These are phyloP conservation scores for Puya raimondii DNA, from an alignment of 176 grass and related monocot genomes.

Conservation along the genomic window DNA sequence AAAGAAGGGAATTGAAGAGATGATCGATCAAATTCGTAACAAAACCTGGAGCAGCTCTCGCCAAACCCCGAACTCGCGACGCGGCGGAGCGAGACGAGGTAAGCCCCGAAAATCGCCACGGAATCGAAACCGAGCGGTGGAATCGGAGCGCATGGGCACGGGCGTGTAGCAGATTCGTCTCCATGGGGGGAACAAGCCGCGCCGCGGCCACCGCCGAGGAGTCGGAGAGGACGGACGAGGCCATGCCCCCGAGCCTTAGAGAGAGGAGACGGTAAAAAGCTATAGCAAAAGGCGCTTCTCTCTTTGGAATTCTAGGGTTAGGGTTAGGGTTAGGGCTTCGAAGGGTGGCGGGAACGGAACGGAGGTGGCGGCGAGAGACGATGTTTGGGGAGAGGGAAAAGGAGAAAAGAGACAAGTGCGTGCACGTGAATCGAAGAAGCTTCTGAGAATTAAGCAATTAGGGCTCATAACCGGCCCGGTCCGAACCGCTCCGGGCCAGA, in stretches of 20 bases:
- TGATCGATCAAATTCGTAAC: neutral
- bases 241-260: conserved; percentile 18
- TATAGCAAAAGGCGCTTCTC: neutral
- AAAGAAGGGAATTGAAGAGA: neutral
- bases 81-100: neutral
- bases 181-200: conserved; percentile 33
- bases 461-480: too few relatives aligned
- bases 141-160: conserved; percentile 12
- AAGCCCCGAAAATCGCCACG: neutral
- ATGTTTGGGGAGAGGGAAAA: too few relatives aligned
- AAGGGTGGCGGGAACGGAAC: too few relatives aligned
- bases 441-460: too few relatives aligned
- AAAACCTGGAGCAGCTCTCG: neutral
- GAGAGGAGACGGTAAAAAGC: neutral
- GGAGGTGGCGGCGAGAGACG: too few relatives aligned
- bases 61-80: neutral
- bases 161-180: conserved; percentile 21
- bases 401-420: too few relatives aligned
- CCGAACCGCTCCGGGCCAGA: too few relatives aligned
- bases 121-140: conserved; percentile 11
- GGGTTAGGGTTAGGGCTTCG: neutral
- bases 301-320: neutral
- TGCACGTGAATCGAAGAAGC: too few relatives aligned
- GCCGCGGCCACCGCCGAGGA: conserved; percentile 29
- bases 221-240: conserved; percentile 44